Percentiles rank a stretch among this genome's conserved stretches.
phyloP scores from a whole-genome alignment of 2,329 filamentous ascomycete species.

The Xenoacremonium recifei region DNA sequence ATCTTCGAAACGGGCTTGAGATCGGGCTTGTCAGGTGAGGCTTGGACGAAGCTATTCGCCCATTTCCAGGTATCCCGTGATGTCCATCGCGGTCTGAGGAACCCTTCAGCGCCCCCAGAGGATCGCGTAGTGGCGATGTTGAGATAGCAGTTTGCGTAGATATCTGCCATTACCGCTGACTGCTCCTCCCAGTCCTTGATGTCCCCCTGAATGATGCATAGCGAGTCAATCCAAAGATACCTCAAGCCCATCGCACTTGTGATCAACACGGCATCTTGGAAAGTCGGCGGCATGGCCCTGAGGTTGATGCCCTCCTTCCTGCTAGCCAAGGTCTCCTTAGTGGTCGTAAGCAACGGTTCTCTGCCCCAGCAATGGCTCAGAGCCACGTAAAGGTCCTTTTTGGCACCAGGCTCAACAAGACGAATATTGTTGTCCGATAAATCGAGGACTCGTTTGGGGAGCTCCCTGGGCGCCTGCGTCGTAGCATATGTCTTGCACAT shows the following conservation, averaged over 20 bases:
- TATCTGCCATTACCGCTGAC: slow-evolving; percentile 11
- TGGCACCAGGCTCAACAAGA: neutral
- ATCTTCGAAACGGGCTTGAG: neutral
- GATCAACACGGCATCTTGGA: slow-evolving; percentile 1
- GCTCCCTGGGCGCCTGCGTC: neutral
- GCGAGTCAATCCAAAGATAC: slow-evolving; percentile 16
- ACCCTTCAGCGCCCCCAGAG: slow-evolving; percentile 4
- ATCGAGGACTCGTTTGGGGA: slow-evolving; percentile 1
- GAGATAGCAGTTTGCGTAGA: slow-evolving; percentile 14
- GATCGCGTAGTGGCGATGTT: slow-evolving; percentile 12
- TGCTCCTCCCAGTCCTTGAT: slow-evolving; percentile 12
- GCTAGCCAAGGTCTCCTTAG: neutral
- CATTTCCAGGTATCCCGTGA: neutral
- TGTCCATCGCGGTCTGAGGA: slow-evolving; percentile 4
- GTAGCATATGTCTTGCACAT: neutral
- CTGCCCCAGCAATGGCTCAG: slow-evolving; percentile 4
- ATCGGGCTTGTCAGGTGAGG: neutral
- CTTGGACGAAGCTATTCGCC: neutral
- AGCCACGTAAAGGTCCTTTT: neutral
- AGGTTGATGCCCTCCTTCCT: neutral
- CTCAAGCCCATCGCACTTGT: slow-evolving; percentile 4
- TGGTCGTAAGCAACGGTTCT: neutral
- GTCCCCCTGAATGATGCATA: slow-evolving; percentile 17
- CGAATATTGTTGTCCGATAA: slow-evolving; percentile 1
- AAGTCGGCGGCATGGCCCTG: neutral